Base-by-base conservation (phyloP, 108 stramenopile species). In the Cyclotella baltica region DNA sequence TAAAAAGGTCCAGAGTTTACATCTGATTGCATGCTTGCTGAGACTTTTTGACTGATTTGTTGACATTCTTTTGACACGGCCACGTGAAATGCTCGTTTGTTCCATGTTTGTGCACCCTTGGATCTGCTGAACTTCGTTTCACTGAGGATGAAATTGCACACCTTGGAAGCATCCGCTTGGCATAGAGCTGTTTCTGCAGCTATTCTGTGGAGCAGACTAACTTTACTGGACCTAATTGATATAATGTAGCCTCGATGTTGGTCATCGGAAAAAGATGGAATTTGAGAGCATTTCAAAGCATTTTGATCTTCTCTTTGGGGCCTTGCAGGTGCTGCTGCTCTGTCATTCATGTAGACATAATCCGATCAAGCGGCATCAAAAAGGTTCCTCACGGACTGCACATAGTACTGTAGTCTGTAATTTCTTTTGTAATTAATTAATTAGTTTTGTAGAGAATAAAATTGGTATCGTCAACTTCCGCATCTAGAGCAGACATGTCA, bases 151-250 rank as follows among this genome's bases (percentile, higher is more conserved):
- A 74, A 78, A 28, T 85, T 85, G 74, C 90, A 92, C 20, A 90
- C 91, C 25, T 59, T 66, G 70, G 90, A 85, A 46, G 86, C 67
- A 58, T 92, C 88, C 28, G 89, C 66, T 27, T 83, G 69, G 55
- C 64, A 86, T 23, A 97, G 73, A n/a, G 92, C 92, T 61, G 92
- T 96, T 66, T 85, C 87, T 11, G 76, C 85, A 22, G 96, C 87
- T 20, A 97, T 69, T 38, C 87, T 85, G 43, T 89, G 61, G 8
- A 97, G 75, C 43, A 90, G 90, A 50, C 70, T 67, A 16, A 94
- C 92, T 67, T 93, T 74, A 58, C 76, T 87, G 61, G 91, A 88
- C 55, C 86, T 87, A 16, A 97, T 86, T 18, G 92, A 90, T 22
- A 97, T 77, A 35, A 87, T 85, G 80, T 91, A 95, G 2, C 91